A percentile compares a stretch with the other conserved stretches of the same genome.
Conservation (phyloP, 139 green algal species). For the Haematococcus lacustris region DNA sequence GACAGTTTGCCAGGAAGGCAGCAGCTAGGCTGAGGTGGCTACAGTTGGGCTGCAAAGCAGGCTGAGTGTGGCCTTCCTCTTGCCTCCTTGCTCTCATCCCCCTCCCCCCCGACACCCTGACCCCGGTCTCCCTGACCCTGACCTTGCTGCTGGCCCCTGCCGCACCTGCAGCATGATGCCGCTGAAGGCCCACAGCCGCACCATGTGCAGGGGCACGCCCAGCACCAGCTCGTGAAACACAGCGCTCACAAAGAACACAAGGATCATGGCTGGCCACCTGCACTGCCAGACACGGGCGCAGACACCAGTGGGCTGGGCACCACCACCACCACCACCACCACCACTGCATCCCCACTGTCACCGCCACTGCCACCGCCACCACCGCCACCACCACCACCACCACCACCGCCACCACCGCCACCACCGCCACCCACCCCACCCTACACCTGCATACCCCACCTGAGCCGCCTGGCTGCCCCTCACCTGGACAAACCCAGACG, state of each 20-base stretch:
- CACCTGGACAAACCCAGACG: slow-evolving; percentile 23
- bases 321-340: too few species aligned
- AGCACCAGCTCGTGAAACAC: slow-evolving; percentile 81
- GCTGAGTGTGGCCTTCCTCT: neutral
- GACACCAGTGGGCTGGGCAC: too few species aligned
- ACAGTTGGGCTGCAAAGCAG: neutral
- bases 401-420: too few species aligned
- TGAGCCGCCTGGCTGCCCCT: neutral
- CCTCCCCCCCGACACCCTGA: too few species aligned
- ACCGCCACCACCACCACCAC: too few species aligned
- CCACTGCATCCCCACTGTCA: too few species aligned
- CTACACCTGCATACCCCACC: too few species aligned
- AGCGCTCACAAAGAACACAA: slow-evolving; percentile 74
- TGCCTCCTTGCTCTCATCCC: neutral
- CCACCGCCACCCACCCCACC: too few species aligned
- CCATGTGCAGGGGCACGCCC: slow-evolving; percentile 80
- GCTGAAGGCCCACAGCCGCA: slow-evolving; percentile 53
- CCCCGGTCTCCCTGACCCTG: neutral
- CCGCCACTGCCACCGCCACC: too few species aligned
- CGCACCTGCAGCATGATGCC: slow-evolving; percentile 37
- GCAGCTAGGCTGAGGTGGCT: neutral
- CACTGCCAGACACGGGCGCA: neutral
- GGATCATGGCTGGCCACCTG: slow-evolving; percentile 29
- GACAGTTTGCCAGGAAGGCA: neutral
- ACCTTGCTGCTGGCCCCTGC: neutral